phyloP scores from a whole-genome alignment of 2,329 filamentous ascomycete species.

The Pestalotiopsis sp. region DNA sequence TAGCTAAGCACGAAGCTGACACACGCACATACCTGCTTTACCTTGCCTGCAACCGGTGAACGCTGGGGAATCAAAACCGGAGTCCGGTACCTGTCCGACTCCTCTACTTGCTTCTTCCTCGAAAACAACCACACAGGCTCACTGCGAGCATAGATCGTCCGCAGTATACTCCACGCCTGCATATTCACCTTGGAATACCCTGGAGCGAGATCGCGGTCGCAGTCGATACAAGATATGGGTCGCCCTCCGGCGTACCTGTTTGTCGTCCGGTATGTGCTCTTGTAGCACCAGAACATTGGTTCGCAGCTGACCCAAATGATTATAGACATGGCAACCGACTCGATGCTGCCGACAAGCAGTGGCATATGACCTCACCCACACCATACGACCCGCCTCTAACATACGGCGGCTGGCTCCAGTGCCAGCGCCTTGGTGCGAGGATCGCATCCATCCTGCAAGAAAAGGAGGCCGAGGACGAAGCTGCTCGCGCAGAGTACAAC shows the following conservation, averaged over 20 bases:
- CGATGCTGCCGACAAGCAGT: slow-evolving; percentile 91
- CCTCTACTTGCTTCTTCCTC: not conserved
- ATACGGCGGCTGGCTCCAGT: slow-evolving; percentile 91
- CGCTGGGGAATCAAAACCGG: not conserved
- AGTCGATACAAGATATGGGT: slow-evolving; percentile 35
- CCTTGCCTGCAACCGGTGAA: not conserved
- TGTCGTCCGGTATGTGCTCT: slow-evolving; percentile 45
- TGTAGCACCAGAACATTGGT: not conserved
- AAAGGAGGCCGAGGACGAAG: slow-evolving; percentile 48
- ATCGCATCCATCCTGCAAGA: slow-evolving; percentile 74
- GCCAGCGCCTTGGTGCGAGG: slow-evolving; percentile 76
- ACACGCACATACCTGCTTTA: not conserved
- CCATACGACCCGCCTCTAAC: slow-evolving; percentile 96
- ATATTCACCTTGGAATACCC: not conserved
- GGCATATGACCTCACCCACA: slow-evolving; percentile 89
- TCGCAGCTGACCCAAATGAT: slow-evolving; percentile 5
- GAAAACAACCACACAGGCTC: not conserved
- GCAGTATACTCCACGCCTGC: not conserved
- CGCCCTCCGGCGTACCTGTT: slow-evolving; percentile 52
- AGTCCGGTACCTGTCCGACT: not conserved
- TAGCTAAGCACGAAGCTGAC: not conserved
- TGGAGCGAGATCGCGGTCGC: not conserved
- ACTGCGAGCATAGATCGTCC: not conserved
- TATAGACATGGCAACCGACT: slow-evolving; percentile 85
- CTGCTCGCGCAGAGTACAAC: slow-evolving; percentile 31